A percentile compares a stretch with the other conserved stretches of the same genome.
Conservation (phyloP, 1,284 basidiomycete genomes). For the Earliella scabrosa region DNA sequence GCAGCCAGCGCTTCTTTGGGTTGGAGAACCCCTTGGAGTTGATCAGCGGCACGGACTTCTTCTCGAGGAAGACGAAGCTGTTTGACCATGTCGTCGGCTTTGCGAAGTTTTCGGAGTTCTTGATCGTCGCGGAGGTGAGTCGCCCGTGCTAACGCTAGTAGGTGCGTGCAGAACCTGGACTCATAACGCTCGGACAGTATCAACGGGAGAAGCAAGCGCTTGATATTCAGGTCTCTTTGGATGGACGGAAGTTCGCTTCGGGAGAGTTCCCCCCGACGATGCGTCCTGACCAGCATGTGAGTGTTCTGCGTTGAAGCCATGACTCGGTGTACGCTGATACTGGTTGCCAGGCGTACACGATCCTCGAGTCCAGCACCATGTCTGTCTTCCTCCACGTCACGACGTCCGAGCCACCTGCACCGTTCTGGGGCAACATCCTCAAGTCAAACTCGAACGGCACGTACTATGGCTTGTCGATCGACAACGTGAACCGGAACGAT, state of each 20-base stretch:
- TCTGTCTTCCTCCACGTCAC: slow-evolving; percentile 97
- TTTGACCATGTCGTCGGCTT: slow-evolving; percentile 93
- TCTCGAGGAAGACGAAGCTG: slow-evolving; percentile 69
- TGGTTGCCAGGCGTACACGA: slow-evolving; percentile 78
- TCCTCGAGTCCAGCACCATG: slow-evolving; percentile 93
- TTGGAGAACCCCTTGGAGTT: slow-evolving; percentile 78
- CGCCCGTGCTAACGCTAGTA: not conserved
- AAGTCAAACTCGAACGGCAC: slow-evolving; percentile 99
- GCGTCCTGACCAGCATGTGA: slow-evolving; percentile 85
- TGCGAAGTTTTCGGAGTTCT: slow-evolving; percentile 94
- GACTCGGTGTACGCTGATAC: not conserved
- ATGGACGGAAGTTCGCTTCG: slow-evolving; percentile 83
- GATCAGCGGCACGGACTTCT: slow-evolving; percentile 82
- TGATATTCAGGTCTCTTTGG: slow-evolving; percentile 89
- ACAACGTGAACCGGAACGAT: slow-evolving; percentile 89
- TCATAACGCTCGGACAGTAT: slow-evolving; percentile 46
- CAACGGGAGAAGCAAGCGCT: slow-evolving; percentile 62
- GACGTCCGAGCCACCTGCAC: slow-evolving; percentile 74
- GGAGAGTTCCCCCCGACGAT: slow-evolving; percentile 92
- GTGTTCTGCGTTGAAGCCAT: too few relatives aligned
- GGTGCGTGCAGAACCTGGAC: too few relatives aligned
- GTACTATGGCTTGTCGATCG: slow-evolving; percentile 87
- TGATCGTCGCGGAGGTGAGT: slow-evolving; percentile 90
- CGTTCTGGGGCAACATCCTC: slow-evolving; percentile 91
- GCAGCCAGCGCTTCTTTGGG: slow-evolving; percentile 68